Percentiles rank a stretch among this genome's conserved stretches.
Conservation (phyloP, 257 asterid genomes). For the Nicotiana obtusifolia region DNA sequence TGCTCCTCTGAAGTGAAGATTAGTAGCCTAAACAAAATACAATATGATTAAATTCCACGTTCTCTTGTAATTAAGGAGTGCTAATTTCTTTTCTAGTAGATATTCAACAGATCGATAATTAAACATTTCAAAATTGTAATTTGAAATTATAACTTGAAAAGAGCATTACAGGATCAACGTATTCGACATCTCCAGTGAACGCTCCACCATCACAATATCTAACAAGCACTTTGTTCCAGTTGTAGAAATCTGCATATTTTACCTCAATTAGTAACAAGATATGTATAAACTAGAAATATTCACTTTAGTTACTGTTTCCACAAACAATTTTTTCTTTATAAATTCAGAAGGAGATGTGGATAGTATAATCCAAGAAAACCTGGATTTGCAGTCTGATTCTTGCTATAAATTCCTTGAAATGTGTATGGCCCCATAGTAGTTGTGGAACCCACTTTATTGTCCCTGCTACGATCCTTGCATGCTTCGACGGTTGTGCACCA, state of each 20-base stretch:
- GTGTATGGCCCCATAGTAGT: neutral
- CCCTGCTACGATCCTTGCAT: neutral
- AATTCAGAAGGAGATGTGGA: neutral
- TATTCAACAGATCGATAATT: neutral
- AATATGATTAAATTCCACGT: neutral
- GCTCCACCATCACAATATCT: neutral
- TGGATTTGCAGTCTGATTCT: neutral
- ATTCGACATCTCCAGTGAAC: neutral
- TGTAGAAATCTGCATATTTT: neutral
- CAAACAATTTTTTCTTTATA: neutral
- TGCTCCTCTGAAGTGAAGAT: neutral
- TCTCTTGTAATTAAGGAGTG: neutral
- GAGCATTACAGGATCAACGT: neutral
- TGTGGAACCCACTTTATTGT: neutral
- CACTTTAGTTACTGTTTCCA: neutral
- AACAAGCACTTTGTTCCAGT: neutral
- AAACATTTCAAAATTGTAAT: neutral
- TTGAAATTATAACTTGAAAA: neutral
- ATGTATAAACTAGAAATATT: neutral
- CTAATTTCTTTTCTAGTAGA: neutral
- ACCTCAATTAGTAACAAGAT: neutral
- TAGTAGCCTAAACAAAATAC: neutral
- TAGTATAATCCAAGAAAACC: neutral
- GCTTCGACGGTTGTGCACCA: neutral
- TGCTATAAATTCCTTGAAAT: neutral